Evolutionary conservation across 208 protist species (phyloP), one percentile per base, ranked within the genome.

Genomic region (Blastocrithidia nonstop): DNA sequence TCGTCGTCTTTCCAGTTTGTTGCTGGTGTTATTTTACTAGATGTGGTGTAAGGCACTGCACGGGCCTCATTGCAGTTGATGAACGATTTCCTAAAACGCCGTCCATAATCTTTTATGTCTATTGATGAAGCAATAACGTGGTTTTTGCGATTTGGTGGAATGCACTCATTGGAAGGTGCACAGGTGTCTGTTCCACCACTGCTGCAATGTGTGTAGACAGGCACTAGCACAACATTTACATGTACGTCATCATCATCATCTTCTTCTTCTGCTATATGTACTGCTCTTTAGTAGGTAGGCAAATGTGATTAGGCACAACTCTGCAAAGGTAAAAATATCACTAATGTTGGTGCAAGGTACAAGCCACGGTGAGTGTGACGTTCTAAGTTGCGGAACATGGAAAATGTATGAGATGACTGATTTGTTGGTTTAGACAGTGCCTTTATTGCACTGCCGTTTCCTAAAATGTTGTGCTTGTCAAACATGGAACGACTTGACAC

Each of bases 21-120:
- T n/a, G n/a, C n/a, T 1, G 84, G 82, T 13, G 61, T 88, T 5
- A 41, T 92, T 19, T 51, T 96, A 37, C 45, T 96, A 0, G 91
- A 96, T 45, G 68, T 90, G 15, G 88, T 95, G 4, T 87, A 96
- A 52, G 88, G 82, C 40, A 94, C 79, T 3, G 85, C 91, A 11
- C 61, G 84, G 38, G 21, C 78, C 17, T 87, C 71, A 17, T 54
- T 96, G 15, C 13, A 50, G 23, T 54, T 91, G 61, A 95, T 95
- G 79, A 35, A 65, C 27, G 57, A 64, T 15, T 88, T 91, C 38
- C 64, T 94, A 7, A 50, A 66, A 29, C 54, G 57, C 21, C 61
- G 88, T 6, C 91, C 91, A 13, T 47, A 46, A 16, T 46, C 41
- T 15, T 96, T 95, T 44, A 36, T 51, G 6, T 43, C 24, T 2